A percentile compares a stretch with the other conserved stretches of the same genome.
Evolutionary conservation across 495 filamentous ascomycete species (phyloP).

Genomic region (Penicillium salamii): DNA sequence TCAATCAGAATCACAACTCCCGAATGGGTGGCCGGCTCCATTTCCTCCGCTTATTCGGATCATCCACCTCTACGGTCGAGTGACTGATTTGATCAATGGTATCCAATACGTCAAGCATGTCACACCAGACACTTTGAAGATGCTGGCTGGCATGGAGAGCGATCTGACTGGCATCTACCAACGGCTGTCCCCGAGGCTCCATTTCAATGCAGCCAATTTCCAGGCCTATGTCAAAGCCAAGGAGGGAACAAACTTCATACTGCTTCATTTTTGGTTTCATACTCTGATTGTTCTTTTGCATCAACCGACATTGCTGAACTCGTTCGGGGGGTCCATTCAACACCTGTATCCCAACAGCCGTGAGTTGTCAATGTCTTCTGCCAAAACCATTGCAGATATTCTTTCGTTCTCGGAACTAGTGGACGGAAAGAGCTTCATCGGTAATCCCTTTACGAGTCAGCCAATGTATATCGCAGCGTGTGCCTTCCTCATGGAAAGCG

Average conservation of each 20-base stretch:
- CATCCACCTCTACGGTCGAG: constrained; percentile 77
- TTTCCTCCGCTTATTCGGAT: constrained; percentile 78
- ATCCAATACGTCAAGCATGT: constrained; percentile 74
- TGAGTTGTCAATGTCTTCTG: constrained; percentile 81
- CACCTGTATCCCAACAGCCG: constrained; percentile 72
- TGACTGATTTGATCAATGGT: constrained; percentile 79
- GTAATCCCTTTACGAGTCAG: constrained; percentile 84
- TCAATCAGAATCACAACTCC: constrained; percentile 53
- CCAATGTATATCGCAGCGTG: constrained; percentile 88
- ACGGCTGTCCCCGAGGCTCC: constrained; percentile 63
- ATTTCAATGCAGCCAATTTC: constrained; percentile 79
- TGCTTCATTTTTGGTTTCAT: constrained; percentile 92
- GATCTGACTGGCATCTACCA: constrained; percentile 79
- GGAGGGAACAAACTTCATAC: constrained; percentile 78
- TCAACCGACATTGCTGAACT: constrained; percentile 74
- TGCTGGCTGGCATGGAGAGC: constrained; percentile 68
- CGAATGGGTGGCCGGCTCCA: constrained; percentile 66
- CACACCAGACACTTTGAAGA: constrained; percentile 64
- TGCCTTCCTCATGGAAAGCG: constrained; percentile 79
- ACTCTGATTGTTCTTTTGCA: constrained; percentile 81
- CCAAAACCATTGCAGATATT: constrained; percentile 86
- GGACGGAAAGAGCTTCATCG: constrained; percentile 75
- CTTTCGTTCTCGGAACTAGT: constrained; percentile 74
- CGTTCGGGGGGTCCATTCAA: constrained; percentile 66
- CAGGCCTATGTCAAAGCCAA: constrained; percentile 70